Evolutionary conservation across 176 grass and related monocot genomes (phyloP).

Genomic region (Ananas comosus): DNA sequence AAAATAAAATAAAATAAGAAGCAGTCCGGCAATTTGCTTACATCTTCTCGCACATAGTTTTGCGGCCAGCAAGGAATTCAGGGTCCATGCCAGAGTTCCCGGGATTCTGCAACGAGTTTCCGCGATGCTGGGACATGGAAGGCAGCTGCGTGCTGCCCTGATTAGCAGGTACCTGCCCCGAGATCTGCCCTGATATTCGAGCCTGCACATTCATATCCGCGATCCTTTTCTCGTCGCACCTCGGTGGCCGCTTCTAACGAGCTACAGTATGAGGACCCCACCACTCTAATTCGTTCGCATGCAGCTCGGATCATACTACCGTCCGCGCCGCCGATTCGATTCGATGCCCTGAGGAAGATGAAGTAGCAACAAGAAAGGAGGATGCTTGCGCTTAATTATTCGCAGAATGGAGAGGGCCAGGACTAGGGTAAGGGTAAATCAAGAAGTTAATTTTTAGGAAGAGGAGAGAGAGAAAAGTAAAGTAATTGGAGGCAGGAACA

Average conservation of each 20-base stretch:
- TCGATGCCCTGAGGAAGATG: too few relatives aligned
- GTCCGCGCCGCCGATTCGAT: too few relatives aligned
- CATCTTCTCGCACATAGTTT: slow-evolving; percentile 44
- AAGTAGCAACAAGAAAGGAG: too few relatives aligned
- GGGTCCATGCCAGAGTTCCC: slow-evolving; percentile 23
- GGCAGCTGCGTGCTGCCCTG: slow-evolving; percentile 28
- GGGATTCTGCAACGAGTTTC: slow-evolving; percentile 28
- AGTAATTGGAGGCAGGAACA: background rate
- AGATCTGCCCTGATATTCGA: slow-evolving; percentile 56
- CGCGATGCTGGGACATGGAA: slow-evolving; percentile 33
- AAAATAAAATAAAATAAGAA: background rate
- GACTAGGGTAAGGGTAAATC: background rate
- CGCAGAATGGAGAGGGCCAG: too few relatives aligned
- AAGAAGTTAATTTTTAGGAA: background rate
- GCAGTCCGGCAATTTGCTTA: slow-evolving; percentile 24
- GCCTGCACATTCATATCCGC: slow-evolving; percentile 57
- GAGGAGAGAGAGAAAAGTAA: background rate
- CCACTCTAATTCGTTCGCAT: background rate
- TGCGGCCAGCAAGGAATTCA: slow-evolving; percentile 28
- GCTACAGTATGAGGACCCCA: background rate
- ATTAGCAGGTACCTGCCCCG: slow-evolving; percentile 36
- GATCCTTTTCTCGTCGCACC: background rate
- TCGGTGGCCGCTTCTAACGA: background rate
- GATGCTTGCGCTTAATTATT: too few relatives aligned
- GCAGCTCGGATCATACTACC: background rate